Conservation (phyloP, 1,139 yeast species). For the Pichia sp. region DNA sequence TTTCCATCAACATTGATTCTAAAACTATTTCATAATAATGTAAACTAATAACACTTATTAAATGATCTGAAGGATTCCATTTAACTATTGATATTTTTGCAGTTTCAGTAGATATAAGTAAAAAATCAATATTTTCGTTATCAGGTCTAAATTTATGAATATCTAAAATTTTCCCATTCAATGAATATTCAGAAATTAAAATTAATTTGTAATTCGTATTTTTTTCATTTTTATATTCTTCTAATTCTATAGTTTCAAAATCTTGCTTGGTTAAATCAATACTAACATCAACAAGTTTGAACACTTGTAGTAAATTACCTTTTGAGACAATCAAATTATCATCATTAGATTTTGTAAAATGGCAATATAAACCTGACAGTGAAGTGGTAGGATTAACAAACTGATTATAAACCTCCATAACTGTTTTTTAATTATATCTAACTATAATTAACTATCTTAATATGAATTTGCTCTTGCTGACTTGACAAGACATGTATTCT, state of each 20-base stretch:
- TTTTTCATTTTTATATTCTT: slow-evolving; percentile 13
- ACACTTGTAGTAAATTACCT: slow-evolving; percentile 68
- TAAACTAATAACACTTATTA: slow-evolving; percentile 68
- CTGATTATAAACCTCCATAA: slow-evolving; percentile 80
- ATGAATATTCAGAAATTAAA: slow-evolving; percentile 57
- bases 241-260: slow-evolving; percentile 9
- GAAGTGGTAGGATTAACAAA: slow-evolving; percentile 76
- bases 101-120: slow-evolving; percentile 61
- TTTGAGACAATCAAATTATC: slow-evolving; percentile 64
- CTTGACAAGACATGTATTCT: too few relatives aligned
- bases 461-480: too few relatives aligned
- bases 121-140: slow-evolving; percentile 44
- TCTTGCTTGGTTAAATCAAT: slow-evolving; percentile 6
- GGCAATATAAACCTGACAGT: slow-evolving; percentile 53
- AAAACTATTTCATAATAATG: slow-evolving; percentile 81
- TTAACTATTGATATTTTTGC: slow-evolving; percentile 75
- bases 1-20: slow-evolving; percentile 44
- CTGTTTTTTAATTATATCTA: too few relatives aligned
- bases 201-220: slow-evolving; percentile 35
- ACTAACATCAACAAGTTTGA: slow-evolving; percentile 35
- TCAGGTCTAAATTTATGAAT: slow-evolving; percentile 43
- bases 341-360: slow-evolving; percentile 46
- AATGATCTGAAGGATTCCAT: slow-evolving; percentile 54
- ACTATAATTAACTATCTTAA: too few relatives aligned
- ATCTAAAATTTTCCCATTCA: slow-evolving; percentile 66